Conservation (phyloP, 2,329 filamentous ascomycete species). For the Fusarium lyarnte region DNA sequence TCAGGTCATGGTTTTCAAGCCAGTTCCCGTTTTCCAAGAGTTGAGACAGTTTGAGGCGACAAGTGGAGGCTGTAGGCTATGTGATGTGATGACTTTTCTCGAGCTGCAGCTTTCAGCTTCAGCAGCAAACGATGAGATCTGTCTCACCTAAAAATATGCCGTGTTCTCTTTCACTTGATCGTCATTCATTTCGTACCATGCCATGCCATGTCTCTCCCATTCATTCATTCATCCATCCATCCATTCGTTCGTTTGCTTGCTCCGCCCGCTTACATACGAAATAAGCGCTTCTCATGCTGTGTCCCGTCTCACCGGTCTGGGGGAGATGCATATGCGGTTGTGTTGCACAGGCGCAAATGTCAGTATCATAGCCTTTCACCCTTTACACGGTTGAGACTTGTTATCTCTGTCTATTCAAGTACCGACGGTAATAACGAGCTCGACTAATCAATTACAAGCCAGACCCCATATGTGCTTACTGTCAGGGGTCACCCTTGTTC, state of each 20-base stretch:
- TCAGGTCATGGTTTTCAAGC: background rate
- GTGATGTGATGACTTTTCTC: background rate
- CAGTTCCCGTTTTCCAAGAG: background rate
- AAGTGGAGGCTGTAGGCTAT: background rate
- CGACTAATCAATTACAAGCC: background rate
- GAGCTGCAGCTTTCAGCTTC: background rate
- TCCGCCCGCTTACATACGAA: background rate
- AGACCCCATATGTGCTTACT: background rate
- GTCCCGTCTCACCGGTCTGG: conserved; percentile 13
- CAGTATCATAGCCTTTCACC: background rate
- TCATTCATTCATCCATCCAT: background rate
- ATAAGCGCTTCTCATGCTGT: background rate
- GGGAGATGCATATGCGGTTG: background rate
- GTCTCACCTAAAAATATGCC: background rate
- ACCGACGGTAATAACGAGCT: background rate
- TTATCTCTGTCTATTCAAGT: background rate
- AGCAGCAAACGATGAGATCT: background rate
- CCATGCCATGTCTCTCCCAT: background rate
- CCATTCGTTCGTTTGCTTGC: background rate
- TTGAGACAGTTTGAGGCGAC: background rate
- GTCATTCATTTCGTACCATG: background rate
- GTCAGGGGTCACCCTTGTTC: background rate
- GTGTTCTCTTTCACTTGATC: background rate
- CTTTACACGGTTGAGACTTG: background rate
- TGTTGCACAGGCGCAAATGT: background rate